Evolutionary conservation across 768 basidiomycete species (phyloP).

Genomic region (Fomitopsis pulvina): DNA sequence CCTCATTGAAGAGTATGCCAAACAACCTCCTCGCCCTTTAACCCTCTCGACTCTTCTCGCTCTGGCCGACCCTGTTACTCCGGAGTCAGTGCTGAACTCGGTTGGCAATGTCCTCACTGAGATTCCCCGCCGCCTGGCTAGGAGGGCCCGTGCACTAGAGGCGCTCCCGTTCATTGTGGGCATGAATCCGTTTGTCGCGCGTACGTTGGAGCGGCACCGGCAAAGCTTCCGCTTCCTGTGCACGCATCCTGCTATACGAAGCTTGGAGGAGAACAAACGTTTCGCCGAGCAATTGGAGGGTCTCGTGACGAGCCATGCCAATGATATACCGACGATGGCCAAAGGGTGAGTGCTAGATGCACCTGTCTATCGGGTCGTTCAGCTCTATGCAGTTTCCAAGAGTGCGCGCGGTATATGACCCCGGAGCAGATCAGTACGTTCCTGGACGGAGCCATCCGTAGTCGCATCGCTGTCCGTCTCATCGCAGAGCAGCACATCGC

Average conservation of each 20-base stretch:
- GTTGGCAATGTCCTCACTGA: conserved; percentile 69
- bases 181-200: conserved; percentile 81
- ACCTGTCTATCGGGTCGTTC: not conserved
- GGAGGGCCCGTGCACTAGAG: conserved; percentile 68
- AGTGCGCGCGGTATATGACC: conserved; percentile 79
- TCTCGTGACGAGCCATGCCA: conserved; percentile 70
- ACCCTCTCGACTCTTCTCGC: conserved; percentile 70
- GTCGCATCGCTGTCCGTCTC: conserved; percentile 79
- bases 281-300: conserved; percentile 65
- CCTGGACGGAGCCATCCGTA: conserved; percentile 78
- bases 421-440: conserved; percentile 74
- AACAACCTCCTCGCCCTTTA: conserved; percentile 58
- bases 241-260: conserved; percentile 56
- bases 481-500: conserved; percentile 91
- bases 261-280: conserved; percentile 58
- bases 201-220: conserved; percentile 59
- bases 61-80: conserved; percentile 66
- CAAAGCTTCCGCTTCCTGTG: conserved; percentile 67
- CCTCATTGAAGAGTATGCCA: conserved; percentile 56
- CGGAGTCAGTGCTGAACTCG: conserved; percentile 67
- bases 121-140: conserved; percentile 71
- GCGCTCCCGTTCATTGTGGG: conserved; percentile 82
- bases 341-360: conserved; percentile 54
- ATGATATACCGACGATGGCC: conserved; percentile 88
- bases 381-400: conserved; percentile 59